Evolutionary conservation across 176 grass and related monocot genomes (phyloP).

Genomic region (Juncus effusus): DNA sequence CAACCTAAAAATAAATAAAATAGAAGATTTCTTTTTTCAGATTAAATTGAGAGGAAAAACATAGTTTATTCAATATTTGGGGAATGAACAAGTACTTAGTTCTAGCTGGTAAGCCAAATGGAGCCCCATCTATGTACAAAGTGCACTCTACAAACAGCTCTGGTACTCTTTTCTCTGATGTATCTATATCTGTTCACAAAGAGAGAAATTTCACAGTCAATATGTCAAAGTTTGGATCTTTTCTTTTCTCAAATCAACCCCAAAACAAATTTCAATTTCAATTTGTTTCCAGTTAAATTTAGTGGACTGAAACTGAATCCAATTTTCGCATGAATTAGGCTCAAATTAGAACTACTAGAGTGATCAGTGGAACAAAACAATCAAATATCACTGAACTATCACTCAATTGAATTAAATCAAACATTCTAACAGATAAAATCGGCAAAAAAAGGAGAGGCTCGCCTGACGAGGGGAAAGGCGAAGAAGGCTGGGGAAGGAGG

Average conservation of each 20-base stretch:
- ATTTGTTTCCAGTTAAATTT: background rate
- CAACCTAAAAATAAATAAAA: slow-evolving; percentile 37
- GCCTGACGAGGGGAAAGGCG: slow-evolving; percentile 12
- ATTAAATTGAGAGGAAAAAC: background rate
- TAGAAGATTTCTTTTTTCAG: background rate
- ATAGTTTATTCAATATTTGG: background rate
- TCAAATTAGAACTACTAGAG: background rate
- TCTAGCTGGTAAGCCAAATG: slow-evolving; percentile 62
- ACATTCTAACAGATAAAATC: background rate
- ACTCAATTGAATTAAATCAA: background rate
- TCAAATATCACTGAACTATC: background rate
- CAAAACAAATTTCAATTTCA: background rate
- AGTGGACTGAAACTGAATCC: background rate
- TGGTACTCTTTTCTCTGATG: slow-evolving; percentile 26
- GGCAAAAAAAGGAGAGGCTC: background rate
- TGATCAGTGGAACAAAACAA: background rate
- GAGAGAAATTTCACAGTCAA: background rate
- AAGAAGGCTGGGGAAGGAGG: slow-evolving; percentile 36
- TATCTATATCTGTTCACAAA: slow-evolving; percentile 27
- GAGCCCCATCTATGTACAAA: slow-evolving; percentile 68
- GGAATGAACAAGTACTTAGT: slow-evolving; percentile 48
- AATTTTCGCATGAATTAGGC: background rate
- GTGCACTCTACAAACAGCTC: slow-evolving; percentile 85
- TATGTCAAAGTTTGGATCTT: background rate
- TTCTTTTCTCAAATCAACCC: too few species aligned